Percentiles rank a stretch among this genome's conserved stretches.
Evolutionary conservation across 2,329 filamentous ascomycete genomes (phyloP).

Genomic region (Phialophora tarda): DNA sequence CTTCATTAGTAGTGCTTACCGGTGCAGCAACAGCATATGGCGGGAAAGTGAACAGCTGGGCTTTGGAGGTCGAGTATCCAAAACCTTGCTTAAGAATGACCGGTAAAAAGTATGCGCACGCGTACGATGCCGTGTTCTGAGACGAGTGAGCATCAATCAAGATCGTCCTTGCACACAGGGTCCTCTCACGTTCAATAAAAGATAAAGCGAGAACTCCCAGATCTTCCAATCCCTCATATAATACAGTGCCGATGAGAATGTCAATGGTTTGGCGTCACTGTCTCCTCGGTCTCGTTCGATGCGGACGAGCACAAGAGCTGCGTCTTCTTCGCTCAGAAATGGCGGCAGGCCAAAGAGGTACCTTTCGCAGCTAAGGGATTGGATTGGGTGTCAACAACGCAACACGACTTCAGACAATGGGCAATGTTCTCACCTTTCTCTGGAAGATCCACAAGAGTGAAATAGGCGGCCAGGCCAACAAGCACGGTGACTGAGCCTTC

Average conservation of each 20-base stretch:
- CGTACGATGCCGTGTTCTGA: slow-evolving; percentile 12
- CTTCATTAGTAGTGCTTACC: background rate
- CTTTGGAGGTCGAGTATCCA: slow-evolving; percentile 66
- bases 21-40: slow-evolving; percentile 62
- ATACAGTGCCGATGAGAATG: slow-evolving; percentile 53
- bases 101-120: slow-evolving; percentile 63
- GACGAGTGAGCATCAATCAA: background rate
- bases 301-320: slow-evolving; percentile 45
- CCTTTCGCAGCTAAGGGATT: slow-evolving; percentile 6
- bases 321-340: slow-evolving; percentile 26
- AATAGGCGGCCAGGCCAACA: slow-evolving; percentile 58
- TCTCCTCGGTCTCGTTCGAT: slow-evolving; percentile 62
- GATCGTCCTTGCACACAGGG: background rate
- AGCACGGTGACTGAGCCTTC: slow-evolving; percentile 58
- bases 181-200: slow-evolving; percentile 11
- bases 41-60: slow-evolving; percentile 74
- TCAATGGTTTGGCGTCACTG: slow-evolving; percentile 55
- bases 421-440: slow-evolving; percentile 72
- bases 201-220: slow-evolving; percentile 54
- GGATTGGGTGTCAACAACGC: background rate
- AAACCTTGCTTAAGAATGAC: slow-evolving; percentile 70
- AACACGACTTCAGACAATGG: slow-evolving; percentile 54
- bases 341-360: slow-evolving; percentile 14
- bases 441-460: slow-evolving; percentile 73
- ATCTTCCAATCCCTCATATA: slow-evolving; percentile 58